These are phyloP conservation scores for Fusarium circinatum DNA, from an alignment of 2,329 filamentous ascomycete species.

Conservation along the genomic window DNA sequence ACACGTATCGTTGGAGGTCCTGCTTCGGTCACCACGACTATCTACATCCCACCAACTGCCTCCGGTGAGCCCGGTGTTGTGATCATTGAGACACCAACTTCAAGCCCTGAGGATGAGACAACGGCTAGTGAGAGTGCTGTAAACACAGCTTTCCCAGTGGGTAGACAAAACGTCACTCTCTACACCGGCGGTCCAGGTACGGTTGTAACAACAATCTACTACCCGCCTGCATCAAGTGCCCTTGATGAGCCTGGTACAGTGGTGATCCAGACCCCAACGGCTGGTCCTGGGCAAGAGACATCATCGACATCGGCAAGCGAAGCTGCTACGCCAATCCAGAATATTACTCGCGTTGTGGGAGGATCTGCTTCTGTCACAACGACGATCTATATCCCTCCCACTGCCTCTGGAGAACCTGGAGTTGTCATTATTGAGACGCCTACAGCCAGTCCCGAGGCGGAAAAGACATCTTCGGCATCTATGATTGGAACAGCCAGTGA, in stretches of 20 bases:
- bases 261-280: conserved; percentile 11
- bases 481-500: rapidly evolving
- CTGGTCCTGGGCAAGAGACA: neutral
- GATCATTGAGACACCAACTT: conserved; percentile 4
- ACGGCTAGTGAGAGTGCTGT: no score
- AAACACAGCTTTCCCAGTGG: neutral
- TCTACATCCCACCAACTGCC: conserved; percentile 2
- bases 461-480: neutral
- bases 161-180: neutral
- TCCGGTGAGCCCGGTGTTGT: conserved; percentile 8
- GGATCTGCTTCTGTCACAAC: neutral
- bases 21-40: neutral
- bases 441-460: neutral
- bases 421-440: conserved; percentile 12
- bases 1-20: conserved; percentile 2
- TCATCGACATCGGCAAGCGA: neutral
- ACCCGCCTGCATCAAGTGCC: neutral
- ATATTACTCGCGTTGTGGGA: neutral
- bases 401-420: neutral
- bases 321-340: neutral
- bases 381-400: neutral
- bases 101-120: neutral
- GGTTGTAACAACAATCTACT: conserved; percentile 1
- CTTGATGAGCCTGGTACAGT: neutral
- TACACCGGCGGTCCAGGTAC: conserved; percentile 5